Conservation (phyloP, 2,329 filamentous ascomycete genomes). For the Orbilia brochopaga region DNA sequence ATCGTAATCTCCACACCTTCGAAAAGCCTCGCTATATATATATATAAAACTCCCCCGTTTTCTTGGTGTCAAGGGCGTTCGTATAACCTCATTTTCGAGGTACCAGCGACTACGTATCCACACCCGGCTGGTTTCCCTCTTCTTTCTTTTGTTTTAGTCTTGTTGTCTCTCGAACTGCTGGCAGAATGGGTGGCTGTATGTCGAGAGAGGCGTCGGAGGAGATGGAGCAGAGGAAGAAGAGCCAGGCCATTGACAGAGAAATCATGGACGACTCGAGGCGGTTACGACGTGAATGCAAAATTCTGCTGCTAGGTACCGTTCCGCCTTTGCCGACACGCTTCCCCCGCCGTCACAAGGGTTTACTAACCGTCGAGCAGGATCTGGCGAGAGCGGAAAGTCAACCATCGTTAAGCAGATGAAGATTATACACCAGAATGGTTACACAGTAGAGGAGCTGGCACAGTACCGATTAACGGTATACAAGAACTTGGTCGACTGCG, state of each 20-base stretch:
- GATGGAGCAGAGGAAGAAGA: slow-evolving; percentile 91
- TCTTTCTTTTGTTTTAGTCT: slow-evolving; percentile 23
- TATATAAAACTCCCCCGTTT: slow-evolving; percentile 11
- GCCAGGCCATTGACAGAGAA: slow-evolving; percentile 90
- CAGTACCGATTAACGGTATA: slow-evolving; percentile 96
- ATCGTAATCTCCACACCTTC: slow-evolving; percentile 7
- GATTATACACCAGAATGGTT: slow-evolving; percentile 98
- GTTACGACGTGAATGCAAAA: slow-evolving; percentile 97
- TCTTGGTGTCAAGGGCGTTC: slow-evolving; percentile 10
- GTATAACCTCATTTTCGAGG: slow-evolving; percentile 11
- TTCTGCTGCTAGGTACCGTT: slow-evolving; percentile 82
- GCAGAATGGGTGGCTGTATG: slow-evolving; percentile 88
- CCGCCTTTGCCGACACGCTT: not conserved
- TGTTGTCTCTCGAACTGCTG: slow-evolving; percentile 22
- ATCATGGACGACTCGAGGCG: slow-evolving; percentile 93
- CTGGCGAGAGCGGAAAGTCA: slow-evolving; percentile 97
- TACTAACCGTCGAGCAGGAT: slow-evolving; percentile 66
- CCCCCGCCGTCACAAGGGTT: not conserved
- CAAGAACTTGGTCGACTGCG: slow-evolving; percentile 97
- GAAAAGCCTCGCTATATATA: not conserved
- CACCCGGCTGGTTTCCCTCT: not conserved
- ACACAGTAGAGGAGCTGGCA: slow-evolving; percentile 88
- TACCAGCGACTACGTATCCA: slow-evolving; percentile 33
- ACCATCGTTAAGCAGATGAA: slow-evolving; percentile 99
- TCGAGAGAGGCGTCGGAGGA: slow-evolving; percentile 80